A percentile compares a stretch with the other conserved stretches of the same genome.
Conservation (phyloP, 2,329 filamentous ascomycete species). For the Microdochium trichocladiopsis region DNA sequence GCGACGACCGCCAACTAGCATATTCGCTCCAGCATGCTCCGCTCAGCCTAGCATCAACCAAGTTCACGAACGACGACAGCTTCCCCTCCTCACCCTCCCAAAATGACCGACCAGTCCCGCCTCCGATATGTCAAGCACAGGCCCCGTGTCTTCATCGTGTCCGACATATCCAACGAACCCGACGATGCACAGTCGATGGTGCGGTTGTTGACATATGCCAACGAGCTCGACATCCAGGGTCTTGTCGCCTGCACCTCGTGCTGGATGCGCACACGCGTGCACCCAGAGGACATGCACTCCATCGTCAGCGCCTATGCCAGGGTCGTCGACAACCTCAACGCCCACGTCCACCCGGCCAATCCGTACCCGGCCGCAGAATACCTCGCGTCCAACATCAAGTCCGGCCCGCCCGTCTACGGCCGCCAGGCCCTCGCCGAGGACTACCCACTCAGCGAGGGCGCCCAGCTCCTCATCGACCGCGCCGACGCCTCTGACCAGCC, state of each 20-base stretch:
- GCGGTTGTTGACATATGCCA: slow-evolving; percentile 25
- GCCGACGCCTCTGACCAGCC: slow-evolving; percentile 29
- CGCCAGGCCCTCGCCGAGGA: slow-evolving; percentile 8
- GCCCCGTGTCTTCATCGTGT: slow-evolving; percentile 23
- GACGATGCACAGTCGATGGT: slow-evolving; percentile 27
- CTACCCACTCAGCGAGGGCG: slow-evolving; percentile 27
- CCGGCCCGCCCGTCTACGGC: slow-evolving; percentile 22
- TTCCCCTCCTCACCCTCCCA: no score
- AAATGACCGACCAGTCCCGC: background rate
- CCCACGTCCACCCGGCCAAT: slow-evolving; percentile 30
- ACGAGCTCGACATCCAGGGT: slow-evolving; percentile 27
- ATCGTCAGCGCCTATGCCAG: slow-evolving; percentile 27
- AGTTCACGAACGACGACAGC: no score
- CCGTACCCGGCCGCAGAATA: slow-evolving; percentile 24
- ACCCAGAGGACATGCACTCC: slow-evolving; percentile 23
- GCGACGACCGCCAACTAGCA: no score
- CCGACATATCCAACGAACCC: slow-evolving; percentile 28
- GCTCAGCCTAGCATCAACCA: no score
- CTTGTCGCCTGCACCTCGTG: slow-evolving; percentile 26
- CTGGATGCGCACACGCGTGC: slow-evolving; percentile 24
- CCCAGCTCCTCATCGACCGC: slow-evolving; percentile 19
- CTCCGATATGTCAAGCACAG: background rate
- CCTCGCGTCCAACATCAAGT: slow-evolving; percentile 17
- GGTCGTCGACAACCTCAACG: slow-evolving; percentile 30
- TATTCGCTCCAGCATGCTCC: no score